These are phyloP conservation scores for Rhizoctonia solani DNA, from an alignment of 1,284 basidiomycete genomes.

Conservation along the genomic window DNA sequence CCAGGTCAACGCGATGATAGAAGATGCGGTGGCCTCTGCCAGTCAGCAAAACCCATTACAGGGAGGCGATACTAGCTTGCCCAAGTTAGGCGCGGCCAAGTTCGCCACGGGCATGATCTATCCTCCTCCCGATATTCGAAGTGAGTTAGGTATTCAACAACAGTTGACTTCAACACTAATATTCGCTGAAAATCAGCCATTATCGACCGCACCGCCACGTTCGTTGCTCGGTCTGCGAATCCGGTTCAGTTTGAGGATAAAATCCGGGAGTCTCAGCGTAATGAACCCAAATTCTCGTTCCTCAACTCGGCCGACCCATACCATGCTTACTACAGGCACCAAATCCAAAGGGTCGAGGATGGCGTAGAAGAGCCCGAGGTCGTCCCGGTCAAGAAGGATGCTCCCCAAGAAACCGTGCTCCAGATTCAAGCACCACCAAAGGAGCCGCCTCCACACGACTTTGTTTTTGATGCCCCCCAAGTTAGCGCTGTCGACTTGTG, in stretches of 20 bases:
- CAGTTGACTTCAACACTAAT: conserved; percentile 33
- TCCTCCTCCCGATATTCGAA: conserved; percentile 90
- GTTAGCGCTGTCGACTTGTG: conserved; percentile 90
- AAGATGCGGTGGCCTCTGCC: conserved; percentile 37
- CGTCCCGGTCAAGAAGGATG: conserved; percentile 49
- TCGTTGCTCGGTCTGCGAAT: conserved; percentile 88
- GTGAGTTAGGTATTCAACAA: conserved; percentile 51
- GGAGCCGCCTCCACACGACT: conserved; percentile 84
- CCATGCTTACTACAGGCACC: conserved; percentile 94
- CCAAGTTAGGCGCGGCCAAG: conserved; percentile 45
- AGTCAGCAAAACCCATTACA: conserved; percentile 38
- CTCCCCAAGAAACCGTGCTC: conserved; percentile 36
- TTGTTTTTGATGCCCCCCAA: conserved; percentile 86
- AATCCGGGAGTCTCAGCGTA: conserved; percentile 91
- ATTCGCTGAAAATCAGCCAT: conserved; percentile 60
- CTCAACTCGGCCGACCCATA: conserved; percentile 93
- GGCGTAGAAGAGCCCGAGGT: conserved; percentile 73
- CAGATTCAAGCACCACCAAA: conserved; percentile 46
- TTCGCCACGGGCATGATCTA: conserved; percentile 86
- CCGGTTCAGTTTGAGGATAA: conserved; percentile 91
- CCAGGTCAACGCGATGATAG: conserved; percentile 38
- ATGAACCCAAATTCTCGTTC: conserved; percentile 96
- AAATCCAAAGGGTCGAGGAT: conserved; percentile 74
- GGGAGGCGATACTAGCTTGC: conserved; percentile 40
- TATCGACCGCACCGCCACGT: conserved; percentile 95